Evolutionary conservation across 1,284 basidiomycete genomes (phyloP).

Genomic region (Ganoderma lucidum): DNA sequence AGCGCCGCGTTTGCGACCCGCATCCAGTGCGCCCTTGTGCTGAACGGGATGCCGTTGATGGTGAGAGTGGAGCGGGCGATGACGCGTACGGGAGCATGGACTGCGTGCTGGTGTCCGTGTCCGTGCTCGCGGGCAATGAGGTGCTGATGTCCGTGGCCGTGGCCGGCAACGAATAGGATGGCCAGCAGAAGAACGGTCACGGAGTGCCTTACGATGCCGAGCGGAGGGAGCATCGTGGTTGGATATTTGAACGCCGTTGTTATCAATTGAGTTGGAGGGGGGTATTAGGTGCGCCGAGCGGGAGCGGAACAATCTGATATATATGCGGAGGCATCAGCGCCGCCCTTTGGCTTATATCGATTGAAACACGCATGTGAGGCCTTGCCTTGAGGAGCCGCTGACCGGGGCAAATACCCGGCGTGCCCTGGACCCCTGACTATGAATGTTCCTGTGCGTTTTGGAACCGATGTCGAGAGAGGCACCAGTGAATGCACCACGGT

Average conservation of each 20-base stretch:
- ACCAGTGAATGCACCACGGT: neutral
- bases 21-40: slow-evolving; percentile 27
- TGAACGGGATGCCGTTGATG: slow-evolving; percentile 25
- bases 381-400: neutral
- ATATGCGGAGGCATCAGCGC: neutral
- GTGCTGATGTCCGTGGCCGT: neutral
- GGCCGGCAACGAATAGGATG: neutral
- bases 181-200: neutral
- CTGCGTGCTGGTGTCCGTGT: neutral
- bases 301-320: neutral
- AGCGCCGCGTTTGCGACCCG: slow-evolving; percentile 25
- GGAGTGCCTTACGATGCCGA: neutral
- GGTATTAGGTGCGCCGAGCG: neutral
- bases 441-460: neutral
- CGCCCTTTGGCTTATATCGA: neutral
- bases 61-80: slow-evolving; percentile 13
- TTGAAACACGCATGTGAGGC: neutral
- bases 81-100: neutral
- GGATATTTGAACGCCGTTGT: neutral
- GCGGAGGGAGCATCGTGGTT: neutral
- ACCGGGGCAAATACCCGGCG: neutral
- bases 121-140: neutral
- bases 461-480: neutral
- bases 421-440: neutral
- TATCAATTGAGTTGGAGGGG: neutral